These are phyloP conservation scores for Cunninghamia lanceolata DNA, from an alignment of 75 land plant species.

Conservation along the genomic window DNA sequence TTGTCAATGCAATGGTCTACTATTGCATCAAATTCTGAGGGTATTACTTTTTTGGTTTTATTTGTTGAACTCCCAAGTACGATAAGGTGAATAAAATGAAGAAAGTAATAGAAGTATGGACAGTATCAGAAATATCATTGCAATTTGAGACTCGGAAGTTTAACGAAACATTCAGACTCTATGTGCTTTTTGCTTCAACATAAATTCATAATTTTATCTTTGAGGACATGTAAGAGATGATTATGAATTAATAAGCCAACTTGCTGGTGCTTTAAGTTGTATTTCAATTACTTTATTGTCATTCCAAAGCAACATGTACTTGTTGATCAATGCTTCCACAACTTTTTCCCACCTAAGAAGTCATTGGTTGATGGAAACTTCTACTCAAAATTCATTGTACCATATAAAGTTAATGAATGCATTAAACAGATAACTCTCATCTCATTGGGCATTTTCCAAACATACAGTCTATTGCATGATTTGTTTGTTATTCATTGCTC, in stretches of 20 bases:
- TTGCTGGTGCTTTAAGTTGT: neutral
- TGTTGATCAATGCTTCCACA: neutral
- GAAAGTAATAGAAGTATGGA: neutral
- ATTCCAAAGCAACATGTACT: neutral
- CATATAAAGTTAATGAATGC: neutral
- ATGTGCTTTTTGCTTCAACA: too few species aligned
- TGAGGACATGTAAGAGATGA: neutral
- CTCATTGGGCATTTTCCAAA: neutral
- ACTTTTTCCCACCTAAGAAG: neutral
- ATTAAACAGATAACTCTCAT: neutral
- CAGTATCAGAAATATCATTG: neutral
- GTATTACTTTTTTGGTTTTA: slow-evolving; percentile 1
- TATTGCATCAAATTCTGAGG: slow-evolving; percentile 7
- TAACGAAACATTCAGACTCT: neutral
- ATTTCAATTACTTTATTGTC: neutral
- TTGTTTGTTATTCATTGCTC: neutral
- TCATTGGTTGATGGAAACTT: neutral
- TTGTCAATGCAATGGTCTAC: neutral
- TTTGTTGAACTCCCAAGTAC: neutral
- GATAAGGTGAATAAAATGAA: neutral
- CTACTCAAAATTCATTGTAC: neutral
- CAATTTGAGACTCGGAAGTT: neutral
- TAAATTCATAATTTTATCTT: neutral
- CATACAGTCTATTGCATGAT: neutral
- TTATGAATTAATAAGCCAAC: neutral